phyloP scores from a whole-genome alignment of 2,329 filamentous ascomycete species.

The Thielaviopsis cerberus region DNA sequence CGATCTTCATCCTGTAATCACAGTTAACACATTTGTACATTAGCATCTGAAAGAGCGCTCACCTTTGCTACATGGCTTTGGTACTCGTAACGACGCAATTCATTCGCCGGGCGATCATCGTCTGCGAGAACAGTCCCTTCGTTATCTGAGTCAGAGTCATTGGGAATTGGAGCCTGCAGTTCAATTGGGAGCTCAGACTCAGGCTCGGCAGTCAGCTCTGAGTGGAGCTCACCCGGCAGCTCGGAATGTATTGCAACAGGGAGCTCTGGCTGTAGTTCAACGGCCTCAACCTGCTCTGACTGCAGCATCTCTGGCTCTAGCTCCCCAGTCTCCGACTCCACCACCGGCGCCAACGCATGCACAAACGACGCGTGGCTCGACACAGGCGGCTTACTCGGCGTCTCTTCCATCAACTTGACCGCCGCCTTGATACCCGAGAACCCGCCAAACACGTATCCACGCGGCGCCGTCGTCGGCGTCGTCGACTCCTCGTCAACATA shows the following conservation, averaged over 20 bases:
- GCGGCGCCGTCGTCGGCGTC: not conserved
- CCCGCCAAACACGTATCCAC: not conserved
- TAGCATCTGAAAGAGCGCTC: not conserved
- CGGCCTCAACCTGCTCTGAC: not conserved
- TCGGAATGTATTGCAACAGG: too few species aligned
- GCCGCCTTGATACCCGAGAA: not conserved
- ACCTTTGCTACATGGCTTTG: not conserved
- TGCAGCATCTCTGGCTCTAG: not conserved
- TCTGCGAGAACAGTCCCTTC: not conserved
- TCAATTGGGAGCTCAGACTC: not conserved
- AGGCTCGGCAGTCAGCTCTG: not conserved
- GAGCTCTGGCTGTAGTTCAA: not conserved
- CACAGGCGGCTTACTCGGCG: not conserved
- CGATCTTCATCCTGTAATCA: not conserved
- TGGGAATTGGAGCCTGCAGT: not conserved
- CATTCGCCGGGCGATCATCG: not conserved
- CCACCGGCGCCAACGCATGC: not conserved
- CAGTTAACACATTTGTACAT: not conserved
- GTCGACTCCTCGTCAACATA: constrained; percentile 1
- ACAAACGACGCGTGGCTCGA: not conserved
- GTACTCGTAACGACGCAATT: not conserved
- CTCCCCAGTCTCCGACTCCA: not conserved
- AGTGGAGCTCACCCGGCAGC: too few species aligned
- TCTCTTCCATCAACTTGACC: not conserved
- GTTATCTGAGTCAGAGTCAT: not conserved